Base-by-base conservation (phyloP, 495 filamentous ascomycete genomes). In the Hypoxylon lienhwacheense region DNA sequence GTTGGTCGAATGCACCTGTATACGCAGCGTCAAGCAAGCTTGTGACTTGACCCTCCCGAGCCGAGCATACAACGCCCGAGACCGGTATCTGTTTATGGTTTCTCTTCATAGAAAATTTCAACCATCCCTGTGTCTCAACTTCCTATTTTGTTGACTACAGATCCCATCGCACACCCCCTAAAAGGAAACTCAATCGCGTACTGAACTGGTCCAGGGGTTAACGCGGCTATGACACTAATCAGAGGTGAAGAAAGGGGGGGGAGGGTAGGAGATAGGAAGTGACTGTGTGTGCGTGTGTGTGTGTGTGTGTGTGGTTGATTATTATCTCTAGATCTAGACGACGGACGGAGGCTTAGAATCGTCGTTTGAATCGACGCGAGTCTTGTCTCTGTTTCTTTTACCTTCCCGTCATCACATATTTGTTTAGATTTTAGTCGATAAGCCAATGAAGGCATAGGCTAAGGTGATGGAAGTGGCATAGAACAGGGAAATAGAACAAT, bases 1-100 rank as follows among this genome's bases (percentile, higher is more conserved):
- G 57, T 47, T 49, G 46, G 51, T 61, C 52, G 21, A 22, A 54
- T 45, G 36, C 16, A 12, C 24, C 31, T 31, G n/a, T n/a, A n/a
- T n/a, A 28, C 32, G 43, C 40, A 40, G 49, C 14, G 36, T 28
- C 15, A 15, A 34, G n/a, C 35, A 39, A 40, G 17, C 36, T 44
- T 22, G 11, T 49, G 33, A 37, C 26, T 48, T 44, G 24, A 12
- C 14, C n/a, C 16, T 45, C n/a, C 26, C 55, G 39, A 59, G 21
- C 19, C 45, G 44, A 48, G n/a, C n/a, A 35, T 29, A 21, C 35
- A 45, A 39, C 10, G 28, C 6, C 40, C 17, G 32, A 17, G 16
- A 34, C 46, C 35, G 47, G 47, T 36, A 43, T 42, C 47, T 49
- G 22, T 48, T 16, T n/a, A 33, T 22, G 32, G 34, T 46, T 40